A percentile compares a stretch with the other conserved stretches of the same genome.
Evolutionary conservation across 768 basidiomycete genomes (phyloP).

Genomic region (Leccinum broughii): DNA sequence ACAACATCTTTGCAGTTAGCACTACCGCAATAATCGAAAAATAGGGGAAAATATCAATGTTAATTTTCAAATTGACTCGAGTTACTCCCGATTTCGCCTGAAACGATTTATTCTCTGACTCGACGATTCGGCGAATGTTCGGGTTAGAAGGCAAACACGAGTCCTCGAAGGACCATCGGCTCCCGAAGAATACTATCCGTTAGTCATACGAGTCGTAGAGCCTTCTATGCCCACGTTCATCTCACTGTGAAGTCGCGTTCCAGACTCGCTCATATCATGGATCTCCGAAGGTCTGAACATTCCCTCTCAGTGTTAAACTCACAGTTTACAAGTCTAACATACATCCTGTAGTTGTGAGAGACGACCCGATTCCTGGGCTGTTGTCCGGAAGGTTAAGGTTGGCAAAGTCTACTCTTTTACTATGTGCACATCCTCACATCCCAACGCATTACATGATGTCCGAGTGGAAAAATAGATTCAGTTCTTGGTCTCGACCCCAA

Average conservation of each 20-base stretch:
- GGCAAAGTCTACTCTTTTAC: not conserved
- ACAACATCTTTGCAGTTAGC: not conserved
- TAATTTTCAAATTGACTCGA: not conserved
- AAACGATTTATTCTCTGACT: not conserved
- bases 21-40: not conserved
- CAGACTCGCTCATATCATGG: not conserved
- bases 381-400: not conserved
- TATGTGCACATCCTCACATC: not conserved
- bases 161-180: not conserved
- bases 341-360: not conserved
- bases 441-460: not conserved
- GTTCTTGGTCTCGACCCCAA: not conserved
- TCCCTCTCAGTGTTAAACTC: not conserved
- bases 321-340: not conserved
- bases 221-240: not conserved
- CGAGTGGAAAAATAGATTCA: not conserved
- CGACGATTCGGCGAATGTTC: not conserved
- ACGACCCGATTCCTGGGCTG: not conserved
- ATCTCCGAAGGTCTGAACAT: not conserved
- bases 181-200: not conserved
- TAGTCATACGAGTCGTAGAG: not conserved
- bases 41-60: not conserved
- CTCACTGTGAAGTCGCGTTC: not conserved
- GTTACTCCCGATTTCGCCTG: not conserved
- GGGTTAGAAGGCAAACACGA: slow-evolving; percentile 1